A percentile compares a stretch with the other conserved stretches of the same genome.
Evolutionary conservation across 768 basidiomycete species (phyloP).

Genomic region (Kwoniella heveanensis): DNA sequence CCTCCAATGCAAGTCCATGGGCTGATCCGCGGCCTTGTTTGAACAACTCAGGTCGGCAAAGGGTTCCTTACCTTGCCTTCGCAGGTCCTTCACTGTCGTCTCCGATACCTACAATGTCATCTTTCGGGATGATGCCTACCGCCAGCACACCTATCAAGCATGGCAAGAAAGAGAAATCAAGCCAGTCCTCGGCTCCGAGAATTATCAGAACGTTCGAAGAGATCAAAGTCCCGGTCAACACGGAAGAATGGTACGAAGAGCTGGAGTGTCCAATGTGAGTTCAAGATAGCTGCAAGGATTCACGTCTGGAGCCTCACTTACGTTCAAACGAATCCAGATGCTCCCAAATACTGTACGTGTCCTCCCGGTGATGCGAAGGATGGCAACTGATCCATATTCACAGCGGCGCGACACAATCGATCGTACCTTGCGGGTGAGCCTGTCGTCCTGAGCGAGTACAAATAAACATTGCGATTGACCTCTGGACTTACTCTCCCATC

Average conservation of each 20-base stretch:
- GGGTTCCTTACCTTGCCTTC: slow-evolving; percentile 11
- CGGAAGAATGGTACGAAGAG: slow-evolving; percentile 51
- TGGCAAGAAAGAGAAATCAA: slow-evolving; percentile 11
- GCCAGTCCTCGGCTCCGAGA: slow-evolving; percentile 17
- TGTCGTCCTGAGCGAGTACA: too few species aligned
- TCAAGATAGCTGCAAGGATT: too few species aligned
- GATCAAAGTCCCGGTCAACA: slow-evolving; percentile 35
- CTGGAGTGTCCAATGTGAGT: slow-evolving; percentile 51
- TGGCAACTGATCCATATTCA: slow-evolving; percentile 10
- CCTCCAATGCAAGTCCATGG: background rate
- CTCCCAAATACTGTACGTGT: slow-evolving; percentile 42
- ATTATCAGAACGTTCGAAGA: slow-evolving; percentile 47
- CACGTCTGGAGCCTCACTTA: background rate
- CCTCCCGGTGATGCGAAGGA: background rate
- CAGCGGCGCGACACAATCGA: slow-evolving; percentile 41
- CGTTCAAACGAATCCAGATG: too few species aligned
- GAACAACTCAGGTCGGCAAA: slow-evolving; percentile 3
- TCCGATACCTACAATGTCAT: slow-evolving; percentile 10
- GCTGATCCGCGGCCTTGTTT: background rate
- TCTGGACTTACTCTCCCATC: background rate
- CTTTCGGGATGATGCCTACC: background rate
- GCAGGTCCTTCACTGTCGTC: slow-evolving; percentile 14
- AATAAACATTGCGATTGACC: background rate
- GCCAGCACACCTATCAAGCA: background rate
- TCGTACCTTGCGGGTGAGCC: slow-evolving; percentile 50